Base-by-base conservation (phyloP, 2,329 filamentous ascomycete species). In the Plenodomus biglobosus region DNA sequence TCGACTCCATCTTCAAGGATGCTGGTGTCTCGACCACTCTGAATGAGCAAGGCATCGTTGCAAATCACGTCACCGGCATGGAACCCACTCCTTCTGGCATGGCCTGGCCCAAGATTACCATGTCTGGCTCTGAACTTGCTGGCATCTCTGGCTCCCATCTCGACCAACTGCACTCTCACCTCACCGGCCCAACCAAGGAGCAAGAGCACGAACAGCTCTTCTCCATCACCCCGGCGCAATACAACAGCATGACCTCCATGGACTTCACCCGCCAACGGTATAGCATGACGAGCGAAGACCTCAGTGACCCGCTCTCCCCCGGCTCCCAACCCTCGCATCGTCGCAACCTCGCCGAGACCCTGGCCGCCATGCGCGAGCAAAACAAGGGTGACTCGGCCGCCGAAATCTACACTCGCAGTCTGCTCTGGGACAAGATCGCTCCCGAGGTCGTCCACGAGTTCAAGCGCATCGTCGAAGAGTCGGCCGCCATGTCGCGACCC, bases 371-470 rank as follows among this genome's bases (percentile, higher is more conserved):
- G 84, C 85, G 90, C 57, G 78, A 78, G 59, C 83, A 80, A 62
- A 82, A 80, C 65, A 90, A 90, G 73, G 83, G 87, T 47, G 75
- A 76, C 60, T 82, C 83, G 42, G 87, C 86, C 40, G 88, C 92
- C 48, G 91, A 96, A 64, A 89, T 96, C 36, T 96, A 96, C 76
- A 95, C 92, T 27, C 84, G 92, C 48, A 95, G 90, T 54, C 80
- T 97, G 53, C 84, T 97, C 48, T 96, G 90, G 90, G 91, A 96
- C 66, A 89, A 92, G 73, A 92, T 97, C 62, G 92, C 94, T 13
- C 82, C 85, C 61, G 91, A 97, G 57, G 91, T 97, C 40, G 90
- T 99, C 44, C 85, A 86, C 61, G 90, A 92, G 70, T 97, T 97
- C 77, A 89, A 88, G 64, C 88, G 90, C 73, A 91, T 95, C 82